Evolutionary conservation across 2,329 filamentous ascomycete species (phyloP).

Genomic region (Claviceps arundinis): DNA sequence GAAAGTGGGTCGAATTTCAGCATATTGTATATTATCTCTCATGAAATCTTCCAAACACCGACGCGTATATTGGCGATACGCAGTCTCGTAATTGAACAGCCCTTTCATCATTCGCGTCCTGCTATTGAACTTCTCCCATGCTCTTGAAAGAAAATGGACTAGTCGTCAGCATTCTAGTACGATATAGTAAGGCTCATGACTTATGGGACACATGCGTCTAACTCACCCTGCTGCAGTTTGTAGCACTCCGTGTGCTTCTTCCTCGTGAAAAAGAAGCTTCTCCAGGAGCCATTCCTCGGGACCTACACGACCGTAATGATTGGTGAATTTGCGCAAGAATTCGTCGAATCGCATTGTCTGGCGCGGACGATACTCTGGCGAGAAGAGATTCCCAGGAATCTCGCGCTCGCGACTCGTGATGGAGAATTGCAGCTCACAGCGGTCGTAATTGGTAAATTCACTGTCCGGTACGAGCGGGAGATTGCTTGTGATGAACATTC

Average conservation of each 20-base stretch:
- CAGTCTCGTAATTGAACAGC: slow-evolving; percentile 51
- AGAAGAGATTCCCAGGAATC: slow-evolving; percentile 35
- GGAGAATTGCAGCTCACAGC: slow-evolving; percentile 50
- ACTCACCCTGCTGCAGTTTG: slow-evolving; percentile 42
- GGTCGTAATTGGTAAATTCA: slow-evolving; percentile 30
- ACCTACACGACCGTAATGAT: slow-evolving; percentile 12
- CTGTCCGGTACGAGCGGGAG: slow-evolving; percentile 29
- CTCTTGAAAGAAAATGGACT: slow-evolving; percentile 17
- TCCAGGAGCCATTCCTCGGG: slow-evolving; percentile 40
- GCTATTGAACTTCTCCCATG: slow-evolving; percentile 52
- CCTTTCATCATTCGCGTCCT: slow-evolving; percentile 62
- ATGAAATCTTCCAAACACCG: slow-evolving; percentile 48
- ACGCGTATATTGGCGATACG: slow-evolving; percentile 48
- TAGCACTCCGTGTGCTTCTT: slow-evolving; percentile 41
- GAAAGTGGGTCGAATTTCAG: slow-evolving; percentile 58
- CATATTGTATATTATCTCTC: slow-evolving; percentile 54
- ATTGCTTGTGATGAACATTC: slow-evolving; percentile 56
- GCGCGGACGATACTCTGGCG: slow-evolving; percentile 29
- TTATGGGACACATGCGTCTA: neutral
- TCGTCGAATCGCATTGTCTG: slow-evolving; percentile 29
- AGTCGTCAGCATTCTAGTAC: neutral
- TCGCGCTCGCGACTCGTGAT: slow-evolving; percentile 27
- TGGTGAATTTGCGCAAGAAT: slow-evolving; percentile 25
- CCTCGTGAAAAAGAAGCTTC: slow-evolving; percentile 49
- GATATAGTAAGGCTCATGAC: neutral